Evolutionary conservation across 75 land plant species (phyloP), one percentile per base, ranked within the genome.

Genomic region (Cunninghamia lanceolata): DNA sequence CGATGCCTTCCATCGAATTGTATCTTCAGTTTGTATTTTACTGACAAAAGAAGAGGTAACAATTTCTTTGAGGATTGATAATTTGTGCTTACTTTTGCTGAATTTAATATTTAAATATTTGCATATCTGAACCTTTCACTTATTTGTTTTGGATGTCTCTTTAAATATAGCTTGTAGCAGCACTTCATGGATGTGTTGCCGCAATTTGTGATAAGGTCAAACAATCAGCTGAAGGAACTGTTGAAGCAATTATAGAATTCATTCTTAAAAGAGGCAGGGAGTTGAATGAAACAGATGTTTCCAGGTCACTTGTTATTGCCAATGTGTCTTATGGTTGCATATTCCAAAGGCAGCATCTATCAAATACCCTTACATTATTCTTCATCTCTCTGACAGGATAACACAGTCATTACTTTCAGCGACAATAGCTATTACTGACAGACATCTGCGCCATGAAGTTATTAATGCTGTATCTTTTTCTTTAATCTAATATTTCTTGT

Each of bases 201-300:
- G 99, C 99, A 76, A 93, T 98, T 79, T 96, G 99, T 85, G 99
- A 98, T 82, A 95, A 92, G 88, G 85, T 93, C 68, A 93, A 93
- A 80, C 94, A 92, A 82, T 95, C 98, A 38, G 99, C 96, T 28
- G 93, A 94, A 91, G 99, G 96, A 39, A 89, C 94, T 81, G 92
- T 94, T 83, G 91, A 93, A 82, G 99, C 97, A 75, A 91, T 98
- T 45, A 91, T 77, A 79, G 97, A 98, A 75, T 92, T 98, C 84
- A 94, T 96, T 80, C 87, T 87, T 13, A 89, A 86, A 71, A 89
- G 99, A 85, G 99, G 99, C 81, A 89, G 84, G 53, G 97, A 98
- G 85, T 86, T 98, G 83, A 88, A 84, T 88, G 99, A 94, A 81
- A 79, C 73, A 54, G 99, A 98, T 87, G 84, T 98, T 79, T 90